A percentile compares a stretch with the other conserved stretches of the same genome.
Evolutionary conservation across 2,329 filamentous ascomycete genomes (phyloP).

Genomic region (Talaromyces amestolkiae): DNA sequence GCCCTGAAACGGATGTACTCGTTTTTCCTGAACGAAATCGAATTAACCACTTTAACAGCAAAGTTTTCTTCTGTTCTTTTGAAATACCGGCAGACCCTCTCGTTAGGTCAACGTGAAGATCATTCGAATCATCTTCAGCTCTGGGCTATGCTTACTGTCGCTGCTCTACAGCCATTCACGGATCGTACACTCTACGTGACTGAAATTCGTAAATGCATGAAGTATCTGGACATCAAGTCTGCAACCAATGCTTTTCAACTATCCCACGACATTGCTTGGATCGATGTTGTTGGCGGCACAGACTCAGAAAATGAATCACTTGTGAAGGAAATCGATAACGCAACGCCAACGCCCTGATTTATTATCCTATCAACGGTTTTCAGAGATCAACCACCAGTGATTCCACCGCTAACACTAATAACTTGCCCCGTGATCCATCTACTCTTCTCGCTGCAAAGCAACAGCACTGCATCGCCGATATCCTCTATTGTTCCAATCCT

Average conservation of each 20-base stretch:
- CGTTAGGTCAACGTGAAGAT: neutral
- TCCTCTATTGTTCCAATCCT: constrained; percentile 39
- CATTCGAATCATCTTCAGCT: neutral
- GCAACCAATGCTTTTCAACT: constrained; percentile 3
- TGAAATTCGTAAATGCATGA: constrained; percentile 8
- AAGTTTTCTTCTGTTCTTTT: constrained; percentile 8
- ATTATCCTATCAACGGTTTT: neutral
- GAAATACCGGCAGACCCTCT: neutral
- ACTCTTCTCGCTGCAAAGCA: constrained; percentile 41
- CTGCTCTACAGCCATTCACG: neutral
- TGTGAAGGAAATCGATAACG: constrained; percentile 5
- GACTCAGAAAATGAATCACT: neutral
- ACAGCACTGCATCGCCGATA: constrained; percentile 44
- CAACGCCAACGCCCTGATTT: neutral
- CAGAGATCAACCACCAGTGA: constrained; percentile 24
- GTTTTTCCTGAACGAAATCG: constrained; percentile 8
- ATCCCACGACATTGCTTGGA: constrained; percentile 11
- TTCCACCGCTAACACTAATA: constrained; percentile 41
- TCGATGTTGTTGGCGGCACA: constrained; percentile 12
- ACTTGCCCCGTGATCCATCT: constrained; percentile 50
- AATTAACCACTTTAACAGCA: neutral
- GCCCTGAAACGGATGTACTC: constrained; percentile 20
- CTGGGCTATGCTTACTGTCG: constrained; percentile 10
- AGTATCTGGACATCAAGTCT: neutral
- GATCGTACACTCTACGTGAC: neutral